Conservation (phyloP, 768 basidiomycete genomes). For the Leccinum imitatum region DNA sequence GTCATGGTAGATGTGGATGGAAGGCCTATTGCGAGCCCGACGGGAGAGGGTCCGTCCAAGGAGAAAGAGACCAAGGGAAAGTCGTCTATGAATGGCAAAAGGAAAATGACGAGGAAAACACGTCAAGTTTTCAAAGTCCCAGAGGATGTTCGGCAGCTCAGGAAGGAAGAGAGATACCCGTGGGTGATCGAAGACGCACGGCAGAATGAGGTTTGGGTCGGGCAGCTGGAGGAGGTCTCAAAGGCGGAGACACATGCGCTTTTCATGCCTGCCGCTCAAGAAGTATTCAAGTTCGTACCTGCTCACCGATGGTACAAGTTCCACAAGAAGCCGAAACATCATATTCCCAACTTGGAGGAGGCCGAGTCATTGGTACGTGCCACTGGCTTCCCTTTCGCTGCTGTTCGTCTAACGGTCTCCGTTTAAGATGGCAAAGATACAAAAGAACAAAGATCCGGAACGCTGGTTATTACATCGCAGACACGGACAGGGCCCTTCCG, state of each 20-base stretch:
- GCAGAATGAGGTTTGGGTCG: slow-evolving; percentile 74
- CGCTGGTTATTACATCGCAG: slow-evolving; percentile 66
- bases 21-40: slow-evolving; percentile 51
- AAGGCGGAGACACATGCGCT: slow-evolving; percentile 75
- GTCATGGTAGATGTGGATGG: slow-evolving; percentile 85
- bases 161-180: slow-evolving; percentile 84
- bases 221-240: slow-evolving; percentile 73
- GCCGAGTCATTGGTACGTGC: slow-evolving; percentile 63
- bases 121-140: slow-evolving; percentile 80
- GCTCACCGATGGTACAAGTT: slow-evolving; percentile 92
- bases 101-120: slow-evolving; percentile 80
- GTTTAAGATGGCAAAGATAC: slow-evolving; percentile 40
- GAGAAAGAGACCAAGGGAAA: slow-evolving; percentile 45
- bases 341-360: slow-evolving; percentile 64
- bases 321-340: slow-evolving; percentile 78
- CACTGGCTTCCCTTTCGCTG: not conserved
- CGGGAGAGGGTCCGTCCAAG: slow-evolving; percentile 32
- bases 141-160: slow-evolving; percentile 72
- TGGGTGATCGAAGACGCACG: slow-evolving; percentile 89
- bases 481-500: slow-evolving; percentile 57
- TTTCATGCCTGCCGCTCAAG: slow-evolving; percentile 80
- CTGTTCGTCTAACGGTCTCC: not conserved
- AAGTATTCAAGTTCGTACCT: slow-evolving; percentile 85
- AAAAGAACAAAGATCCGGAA: slow-evolving; percentile 75
- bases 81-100: slow-evolving; percentile 50